A percentile compares a stretch with the other conserved stretches of the same genome.
These are phyloP conservation scores for Sonneratia caseolaris DNA, from an alignment of 345 rosid genomes.

Conservation along the genomic window DNA sequence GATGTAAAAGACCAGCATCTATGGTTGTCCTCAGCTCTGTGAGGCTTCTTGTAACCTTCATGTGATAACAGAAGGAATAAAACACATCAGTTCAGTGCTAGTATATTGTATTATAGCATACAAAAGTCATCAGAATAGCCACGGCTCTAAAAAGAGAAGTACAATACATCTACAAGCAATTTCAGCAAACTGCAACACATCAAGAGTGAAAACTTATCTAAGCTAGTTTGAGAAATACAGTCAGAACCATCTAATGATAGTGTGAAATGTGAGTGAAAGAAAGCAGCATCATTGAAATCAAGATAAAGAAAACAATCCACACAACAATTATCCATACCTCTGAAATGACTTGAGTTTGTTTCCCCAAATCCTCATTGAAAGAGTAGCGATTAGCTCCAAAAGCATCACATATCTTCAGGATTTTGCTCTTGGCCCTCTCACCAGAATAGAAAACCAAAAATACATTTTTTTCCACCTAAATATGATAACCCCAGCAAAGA, in stretches of 20 bases:
- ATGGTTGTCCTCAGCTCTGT: slow-evolving; percentile 69
- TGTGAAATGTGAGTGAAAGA: background rate
- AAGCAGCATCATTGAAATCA: background rate
- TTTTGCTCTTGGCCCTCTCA: slow-evolving; percentile 80
- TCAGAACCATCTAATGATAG: background rate
- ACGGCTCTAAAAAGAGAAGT: background rate
- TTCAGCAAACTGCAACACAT: background rate
- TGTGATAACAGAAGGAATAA: background rate
- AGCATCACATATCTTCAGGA: slow-evolving; percentile 90
- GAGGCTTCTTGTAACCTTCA: slow-evolving; percentile 62
- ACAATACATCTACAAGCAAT: background rate
- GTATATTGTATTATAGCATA: background rate
- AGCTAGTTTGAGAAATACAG: background rate
- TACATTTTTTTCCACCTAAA: slow-evolving; percentile 88
- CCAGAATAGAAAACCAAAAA: slow-evolving; percentile 82
- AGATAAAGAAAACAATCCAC: background rate
- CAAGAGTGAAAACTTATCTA: background rate
- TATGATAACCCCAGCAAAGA: slow-evolving; percentile 18
- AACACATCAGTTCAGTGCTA: background rate
- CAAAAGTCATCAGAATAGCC: background rate
- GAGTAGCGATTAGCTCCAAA: slow-evolving; percentile 96
- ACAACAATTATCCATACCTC: slow-evolving; percentile 35
- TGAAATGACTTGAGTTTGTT: slow-evolving; percentile 52
- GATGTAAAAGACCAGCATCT: slow-evolving; percentile 56
- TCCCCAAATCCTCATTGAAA: slow-evolving; percentile 68